Conservation (phyloP, 352 stramenopile genomes). For the Phytophthora foliorum region DNA sequence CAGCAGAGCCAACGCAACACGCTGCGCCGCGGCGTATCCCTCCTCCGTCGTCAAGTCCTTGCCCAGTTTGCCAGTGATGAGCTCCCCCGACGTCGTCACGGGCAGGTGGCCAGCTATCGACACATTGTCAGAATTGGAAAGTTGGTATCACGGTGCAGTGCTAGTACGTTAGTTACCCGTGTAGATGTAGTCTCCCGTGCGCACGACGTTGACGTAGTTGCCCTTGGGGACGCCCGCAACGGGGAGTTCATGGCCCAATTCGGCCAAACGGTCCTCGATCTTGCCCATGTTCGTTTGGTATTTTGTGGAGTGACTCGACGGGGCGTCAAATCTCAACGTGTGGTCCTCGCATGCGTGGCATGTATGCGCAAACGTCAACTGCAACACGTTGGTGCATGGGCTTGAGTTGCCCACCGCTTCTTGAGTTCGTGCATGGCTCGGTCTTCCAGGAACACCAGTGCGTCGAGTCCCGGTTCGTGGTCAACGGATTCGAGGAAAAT, state of each 20-base stretch:
- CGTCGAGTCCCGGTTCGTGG: constrained; percentile 7
- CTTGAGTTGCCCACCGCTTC: neutral
- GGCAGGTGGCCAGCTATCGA: constrained; percentile 81
- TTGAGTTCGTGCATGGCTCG: neutral
- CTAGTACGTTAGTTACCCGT: constrained; percentile 46
- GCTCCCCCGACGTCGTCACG: constrained; percentile 63
- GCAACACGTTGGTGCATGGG: neutral
- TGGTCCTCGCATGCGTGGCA: neutral
- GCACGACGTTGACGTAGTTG: constrained; percentile 90
- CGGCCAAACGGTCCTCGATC: constrained; percentile 61
- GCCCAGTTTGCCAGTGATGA: constrained; percentile 92
- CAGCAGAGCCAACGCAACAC: constrained; percentile 90
- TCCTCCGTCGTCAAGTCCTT: constrained; percentile 90
- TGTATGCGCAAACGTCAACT: constrained; percentile 9
- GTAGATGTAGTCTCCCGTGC: constrained; percentile 85
- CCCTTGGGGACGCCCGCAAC: constrained; percentile 85
- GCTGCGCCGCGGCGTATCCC: constrained; percentile 90
- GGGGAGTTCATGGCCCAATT: constrained; percentile 86
- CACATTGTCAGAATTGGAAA: constrained; percentile 3
- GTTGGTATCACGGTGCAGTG: neutral
- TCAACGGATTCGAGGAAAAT: constrained; percentile 15
- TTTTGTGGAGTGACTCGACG: constrained; percentile 14
- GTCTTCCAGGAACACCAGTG: constrained; percentile 5
- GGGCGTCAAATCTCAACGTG: constrained; percentile 5
- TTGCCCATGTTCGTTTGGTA: constrained; percentile 44